These are phyloP conservation scores for Fusarium liriodendri DNA, from an alignment of 2,329 filamentous ascomycete genomes.

Conservation along the genomic window DNA sequence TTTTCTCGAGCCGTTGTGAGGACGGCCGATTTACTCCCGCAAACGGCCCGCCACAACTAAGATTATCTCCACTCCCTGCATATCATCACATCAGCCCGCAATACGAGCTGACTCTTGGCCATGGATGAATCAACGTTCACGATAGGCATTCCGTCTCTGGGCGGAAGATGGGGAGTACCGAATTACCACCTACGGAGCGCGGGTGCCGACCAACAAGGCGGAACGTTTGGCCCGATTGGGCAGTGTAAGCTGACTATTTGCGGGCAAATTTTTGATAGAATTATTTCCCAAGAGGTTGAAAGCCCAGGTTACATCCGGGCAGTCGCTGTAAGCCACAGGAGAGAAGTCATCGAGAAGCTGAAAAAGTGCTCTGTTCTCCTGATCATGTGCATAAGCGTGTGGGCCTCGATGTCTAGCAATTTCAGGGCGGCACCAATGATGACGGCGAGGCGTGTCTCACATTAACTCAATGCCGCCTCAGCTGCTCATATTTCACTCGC, in stretches of 20 bases:
- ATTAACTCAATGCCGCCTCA: neutral
- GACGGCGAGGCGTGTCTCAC: neutral
- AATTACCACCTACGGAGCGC: neutral
- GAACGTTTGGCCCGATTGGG: neutral
- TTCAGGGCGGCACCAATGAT: neutral
- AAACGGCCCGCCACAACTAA: neutral
- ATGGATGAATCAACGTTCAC: neutral
- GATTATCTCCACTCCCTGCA: conserved; percentile 2
- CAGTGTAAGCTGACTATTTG: neutral
- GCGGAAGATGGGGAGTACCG: neutral
- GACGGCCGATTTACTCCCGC: neutral
- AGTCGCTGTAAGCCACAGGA: conserved; percentile 1
- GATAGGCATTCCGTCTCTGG: neutral
- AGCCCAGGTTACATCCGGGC: neutral
- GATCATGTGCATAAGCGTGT: conserved; percentile 1
- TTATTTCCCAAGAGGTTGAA: neutral
- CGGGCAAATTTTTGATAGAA: neutral
- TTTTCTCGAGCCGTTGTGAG: neutral
- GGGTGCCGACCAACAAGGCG: neutral
- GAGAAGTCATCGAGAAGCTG: neutral
- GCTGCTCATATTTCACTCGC: neutral
- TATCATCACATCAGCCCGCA: neutral
- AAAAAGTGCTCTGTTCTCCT: neutral
- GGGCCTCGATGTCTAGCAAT: neutral
- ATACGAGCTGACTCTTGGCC: neutral